A percentile compares a stretch with the other conserved stretches of the same genome.
phyloP scores from a whole-genome alignment of 2,329 filamentous ascomycete genomes.

The Bipolaris sorokiniana region DNA sequence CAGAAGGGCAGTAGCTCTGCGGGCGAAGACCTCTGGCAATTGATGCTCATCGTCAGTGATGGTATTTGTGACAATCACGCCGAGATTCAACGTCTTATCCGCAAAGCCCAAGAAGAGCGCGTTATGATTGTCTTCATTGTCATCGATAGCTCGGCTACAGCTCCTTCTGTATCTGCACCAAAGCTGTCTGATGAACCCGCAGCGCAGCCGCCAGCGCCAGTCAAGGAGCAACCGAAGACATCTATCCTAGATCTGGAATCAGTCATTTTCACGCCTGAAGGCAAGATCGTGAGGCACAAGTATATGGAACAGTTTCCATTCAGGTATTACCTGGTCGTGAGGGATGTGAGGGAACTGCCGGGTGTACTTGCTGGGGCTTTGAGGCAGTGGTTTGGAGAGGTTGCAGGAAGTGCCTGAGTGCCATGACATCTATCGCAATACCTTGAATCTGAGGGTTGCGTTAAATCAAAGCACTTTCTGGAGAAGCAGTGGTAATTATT shows the following conservation, averaged over 20 bases:
- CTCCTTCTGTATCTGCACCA: conserved; percentile 11
- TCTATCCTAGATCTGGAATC: conserved; percentile 88
- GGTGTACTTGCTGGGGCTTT: conserved; percentile 84
- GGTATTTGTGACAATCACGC: conserved; percentile 92
- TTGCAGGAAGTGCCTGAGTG: conserved; percentile 54
- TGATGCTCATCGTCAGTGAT: conserved; percentile 91
- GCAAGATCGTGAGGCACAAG: conserved; percentile 77
- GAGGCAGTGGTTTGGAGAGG: conserved; percentile 92
- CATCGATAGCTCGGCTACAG: conserved; percentile 68
- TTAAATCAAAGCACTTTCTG: no score
- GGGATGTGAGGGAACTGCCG: conserved; percentile 89
- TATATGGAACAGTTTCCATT: conserved; percentile 98
- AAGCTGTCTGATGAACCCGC: conserved; percentile 7
- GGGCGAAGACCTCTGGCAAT: conserved; percentile 84
- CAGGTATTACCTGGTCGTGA: conserved; percentile 93
- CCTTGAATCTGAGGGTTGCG: no score
- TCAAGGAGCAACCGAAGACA: conserved; percentile 59
- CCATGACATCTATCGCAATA: no score
- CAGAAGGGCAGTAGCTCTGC: conserved; percentile 58
- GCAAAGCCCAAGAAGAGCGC: conserved; percentile 87
- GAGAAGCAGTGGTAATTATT: no score
- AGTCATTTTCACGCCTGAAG: conserved; percentile 77
- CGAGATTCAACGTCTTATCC: conserved; percentile 77
- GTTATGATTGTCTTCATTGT: conserved; percentile 99
- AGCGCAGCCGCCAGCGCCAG: conserved; percentile 15